Evolutionary conservation across 352 stramenopile genomes (phyloP), one percentile per base, ranked within the genome.

Genomic region (Pythium aquatile): DNA sequence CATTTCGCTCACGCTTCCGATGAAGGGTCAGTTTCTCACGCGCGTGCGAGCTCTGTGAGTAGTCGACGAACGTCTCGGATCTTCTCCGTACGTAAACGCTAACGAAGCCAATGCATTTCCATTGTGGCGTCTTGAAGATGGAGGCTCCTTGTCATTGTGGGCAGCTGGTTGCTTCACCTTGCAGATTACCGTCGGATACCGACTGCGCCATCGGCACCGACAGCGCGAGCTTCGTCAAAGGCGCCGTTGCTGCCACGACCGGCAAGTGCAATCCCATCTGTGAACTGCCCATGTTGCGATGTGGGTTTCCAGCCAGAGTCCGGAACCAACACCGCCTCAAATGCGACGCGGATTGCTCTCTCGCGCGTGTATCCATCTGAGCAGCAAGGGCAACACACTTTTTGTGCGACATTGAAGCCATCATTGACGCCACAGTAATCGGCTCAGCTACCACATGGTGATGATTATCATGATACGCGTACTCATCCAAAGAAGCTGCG

Each of bases 241-340:
- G 69, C 64, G 70, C 82, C 78, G 20, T 79, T 82, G 37, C 90
- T 66, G 7, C 77, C 77, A 13, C 72, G 76, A 0, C 82, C 84
- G 13, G 66, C 76, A 10, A 85, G 60, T 24, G 20, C 20, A 24
- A 24, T 24, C 20, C 20, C 20, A 24, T 1, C 20, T 24, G 20
- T 24, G 20, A 24, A 24, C 20, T 24, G 20, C 20, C 20, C 20
- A 24, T 24, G 20, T 24, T 24, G 20, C 20, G 20, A 24, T 24
- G 20, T 24, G 20, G 20, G 20, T 24, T 24, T 24, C 20, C 20
- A 24, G 20, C 20, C 20, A 24, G 20, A 24, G 20, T 24, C 20
- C 0, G 20, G 20, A 24, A 24, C 20, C 35, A 42, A 42, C 35
- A 16, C 35, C 35, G 11, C 11, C 35, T 11, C 35, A 5, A 24